A percentile compares a stretch with the other conserved stretches of the same genome.
Evolutionary conservation across 2,329 filamentous ascomycete species (phyloP).

Genomic region (Exophiala xenobiotica): DNA sequence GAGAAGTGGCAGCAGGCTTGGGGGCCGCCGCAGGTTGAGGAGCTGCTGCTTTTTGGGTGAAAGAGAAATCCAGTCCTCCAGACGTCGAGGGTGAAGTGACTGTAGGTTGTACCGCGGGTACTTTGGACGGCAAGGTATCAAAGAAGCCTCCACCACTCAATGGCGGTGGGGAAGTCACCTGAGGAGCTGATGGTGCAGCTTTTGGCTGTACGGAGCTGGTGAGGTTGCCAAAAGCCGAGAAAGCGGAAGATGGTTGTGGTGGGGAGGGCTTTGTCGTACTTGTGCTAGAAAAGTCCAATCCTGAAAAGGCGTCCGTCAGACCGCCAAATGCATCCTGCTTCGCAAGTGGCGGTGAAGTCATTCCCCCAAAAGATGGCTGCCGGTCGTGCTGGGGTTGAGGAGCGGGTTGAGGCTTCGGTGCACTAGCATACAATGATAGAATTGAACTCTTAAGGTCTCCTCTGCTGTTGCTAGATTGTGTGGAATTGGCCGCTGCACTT

Average conservation of each 20-base stretch:
- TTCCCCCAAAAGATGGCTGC: constrained; percentile 65
- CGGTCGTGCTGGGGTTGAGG: constrained; percentile 55
- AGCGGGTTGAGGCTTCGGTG: constrained; percentile 70
- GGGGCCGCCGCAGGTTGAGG: constrained; percentile 45
- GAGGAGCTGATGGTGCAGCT: constrained; percentile 45
- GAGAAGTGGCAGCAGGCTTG: constrained; percentile 48
- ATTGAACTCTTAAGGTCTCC: constrained; percentile 98
- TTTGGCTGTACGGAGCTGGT: constrained; percentile 41
- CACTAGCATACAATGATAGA: constrained; percentile 85
- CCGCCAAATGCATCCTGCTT: constrained; percentile 58
- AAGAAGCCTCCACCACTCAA: constrained; percentile 80
- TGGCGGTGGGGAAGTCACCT: constrained; percentile 50
- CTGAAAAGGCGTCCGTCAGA: constrained; percentile 78
- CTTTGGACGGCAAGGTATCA: constrained; percentile 63
- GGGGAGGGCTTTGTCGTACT: constrained; percentile 38
- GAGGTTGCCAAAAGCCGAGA: constrained; percentile 59
- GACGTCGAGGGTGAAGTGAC: constrained; percentile 51
- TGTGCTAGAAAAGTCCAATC: constrained; percentile 60
- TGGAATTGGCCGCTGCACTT: constrained; percentile 68
- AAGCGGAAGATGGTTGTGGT: constrained; percentile 53
- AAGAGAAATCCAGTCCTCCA: constrained; percentile 64
- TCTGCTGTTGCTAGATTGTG: constrained; percentile 65
- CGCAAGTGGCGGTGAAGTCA: constrained; percentile 60
- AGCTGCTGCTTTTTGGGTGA: constrained; percentile 57
- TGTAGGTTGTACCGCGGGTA: constrained; percentile 45